These are phyloP conservation scores for Elsinoe fawcettii DNA, from an alignment of 2,329 filamentous ascomycete species.

Conservation along the genomic window DNA sequence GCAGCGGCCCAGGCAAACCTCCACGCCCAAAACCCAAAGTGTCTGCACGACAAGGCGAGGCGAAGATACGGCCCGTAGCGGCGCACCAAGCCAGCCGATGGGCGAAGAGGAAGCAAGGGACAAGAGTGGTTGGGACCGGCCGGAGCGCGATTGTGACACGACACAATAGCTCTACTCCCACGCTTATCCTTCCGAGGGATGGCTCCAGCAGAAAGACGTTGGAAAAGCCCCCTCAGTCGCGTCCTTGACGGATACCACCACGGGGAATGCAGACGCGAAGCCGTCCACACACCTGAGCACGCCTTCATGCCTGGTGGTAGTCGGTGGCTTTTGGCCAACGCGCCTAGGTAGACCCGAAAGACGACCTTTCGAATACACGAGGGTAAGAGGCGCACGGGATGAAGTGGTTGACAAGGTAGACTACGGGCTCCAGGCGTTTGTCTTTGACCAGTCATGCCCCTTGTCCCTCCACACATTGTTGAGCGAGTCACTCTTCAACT, in stretches of 20 bases:
- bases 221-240: slow-evolving; percentile 11
- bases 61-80: slow-evolving; percentile 12
- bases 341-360: not conserved
- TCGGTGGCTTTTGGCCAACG: slow-evolving; percentile 1
- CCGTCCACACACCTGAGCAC: not conserved
- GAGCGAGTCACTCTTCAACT: not conserved
- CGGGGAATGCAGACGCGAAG: slow-evolving; percentile 10
- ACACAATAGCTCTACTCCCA: not conserved
- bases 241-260: not conserved
- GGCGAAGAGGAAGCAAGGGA: not conserved
- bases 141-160: slow-evolving; percentile 6
- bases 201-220: slow-evolving; percentile 6
- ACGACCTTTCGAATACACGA: not conserved
- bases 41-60: slow-evolving; percentile 9
- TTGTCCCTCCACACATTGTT: not conserved
- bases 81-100: not conserved
- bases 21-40: slow-evolving; percentile 6
- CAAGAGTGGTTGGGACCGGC: slow-evolving; percentile 9
- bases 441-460: not conserved
- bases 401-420: not conserved
- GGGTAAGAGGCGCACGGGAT: slow-evolving; percentile 12
- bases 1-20: slow-evolving; percentile 15
- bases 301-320: not conserved
- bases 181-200: not conserved
- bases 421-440: slow-evolving; percentile 10